phyloP scores from a whole-genome alignment of 805 yeast genomes.

The Kluyveromyces aestuarii region DNA sequence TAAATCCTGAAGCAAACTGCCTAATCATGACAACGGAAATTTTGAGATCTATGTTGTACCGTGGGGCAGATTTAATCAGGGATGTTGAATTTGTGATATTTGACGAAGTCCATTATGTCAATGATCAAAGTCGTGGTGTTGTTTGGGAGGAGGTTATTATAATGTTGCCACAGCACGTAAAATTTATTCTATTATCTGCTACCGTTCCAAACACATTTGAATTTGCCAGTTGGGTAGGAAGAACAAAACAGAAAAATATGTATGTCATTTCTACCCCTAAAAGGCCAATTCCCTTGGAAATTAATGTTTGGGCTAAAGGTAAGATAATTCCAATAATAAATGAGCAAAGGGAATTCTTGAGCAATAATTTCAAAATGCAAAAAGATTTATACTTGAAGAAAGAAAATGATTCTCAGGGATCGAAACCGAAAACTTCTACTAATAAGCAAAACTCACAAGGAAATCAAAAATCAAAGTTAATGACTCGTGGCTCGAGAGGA shows the following conservation, averaged over 20 bases:
- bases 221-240: slow-evolving; percentile 97
- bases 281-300: slow-evolving; percentile 93
- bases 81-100: slow-evolving; percentile 97
- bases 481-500: slow-evolving; percentile 28
- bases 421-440: slow-evolving; percentile 21
- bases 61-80: slow-evolving; percentile 93
- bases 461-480: neutral
- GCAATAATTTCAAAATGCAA: slow-evolving; percentile 53
- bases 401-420: slow-evolving; percentile 11
- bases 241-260: slow-evolving; percentile 92
- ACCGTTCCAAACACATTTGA: slow-evolving; percentile 98
- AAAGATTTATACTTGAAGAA: slow-evolving; percentile 28
- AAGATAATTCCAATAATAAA: slow-evolving; percentile 66
- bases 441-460: slow-evolving; percentile 4
- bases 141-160: slow-evolving; percentile 99
- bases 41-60: slow-evolving; percentile 85
- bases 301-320: slow-evolving; percentile 75
- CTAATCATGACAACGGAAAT: slow-evolving; percentile 97
- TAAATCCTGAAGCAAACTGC: slow-evolving; percentile 93
- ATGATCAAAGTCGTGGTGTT: slow-evolving; percentile 94
- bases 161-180: slow-evolving; percentile 94
- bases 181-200: slow-evolving; percentile 83
- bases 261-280: slow-evolving; percentile 94
- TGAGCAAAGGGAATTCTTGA: slow-evolving; percentile 60
- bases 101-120: slow-evolving; percentile 97